Base-by-base conservation (phyloP, 2,329 filamentous ascomycete species). In the Achaetomium macrosporum region DNA sequence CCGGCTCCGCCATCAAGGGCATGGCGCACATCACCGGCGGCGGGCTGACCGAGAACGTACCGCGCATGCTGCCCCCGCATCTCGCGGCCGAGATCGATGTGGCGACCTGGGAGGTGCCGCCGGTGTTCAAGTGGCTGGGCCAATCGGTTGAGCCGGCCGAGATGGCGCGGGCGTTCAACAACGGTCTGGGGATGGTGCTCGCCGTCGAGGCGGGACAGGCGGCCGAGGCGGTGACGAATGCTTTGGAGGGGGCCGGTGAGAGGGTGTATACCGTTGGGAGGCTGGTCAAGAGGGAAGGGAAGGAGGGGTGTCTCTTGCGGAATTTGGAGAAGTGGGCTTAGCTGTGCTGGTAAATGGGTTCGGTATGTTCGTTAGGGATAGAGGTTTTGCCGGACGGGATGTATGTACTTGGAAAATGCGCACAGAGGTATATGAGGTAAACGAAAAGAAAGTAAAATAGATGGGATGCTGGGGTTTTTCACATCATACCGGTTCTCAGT, bases 21-120 rank as follows among this genome's bases (percentile, higher is more conserved):
- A 87, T 97, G 69, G 88, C 93, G 11, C 93, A 99, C 72, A 97
- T 99, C 73, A 99, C 93, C 0, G 93, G 93, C 47, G 93, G 93
- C 56, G 93, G 93, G 11, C 79, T 99, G 17, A 77, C 86, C 16
- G 93, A 99, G 72, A 99, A 99, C 69, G 86, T 99, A 25, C 93
- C 93, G 30, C 85, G 93, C 59, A 95, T 95, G 87, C 78, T 99
- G 16, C 93, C 93, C 1, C 70, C 78, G 33, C 75, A 84, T 42
- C 81, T 99, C 6, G 81, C 87, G 1, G 92, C 90, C 2, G 82
- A 90, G 66, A 83, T 99, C 51, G 87, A 96, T 63, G 87, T 87
- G 43, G 73, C 76, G 40, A 72, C 80, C 1, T 99, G 91, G 90
- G 69, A 82, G 25, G 77, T 90, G 41, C 90, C 88, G 0, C 73